Evolutionary conservation across 768 basidiomycete genomes (phyloP), one percentile per base, ranked within the genome.

Genomic region (Floccularia luteovirens): DNA sequence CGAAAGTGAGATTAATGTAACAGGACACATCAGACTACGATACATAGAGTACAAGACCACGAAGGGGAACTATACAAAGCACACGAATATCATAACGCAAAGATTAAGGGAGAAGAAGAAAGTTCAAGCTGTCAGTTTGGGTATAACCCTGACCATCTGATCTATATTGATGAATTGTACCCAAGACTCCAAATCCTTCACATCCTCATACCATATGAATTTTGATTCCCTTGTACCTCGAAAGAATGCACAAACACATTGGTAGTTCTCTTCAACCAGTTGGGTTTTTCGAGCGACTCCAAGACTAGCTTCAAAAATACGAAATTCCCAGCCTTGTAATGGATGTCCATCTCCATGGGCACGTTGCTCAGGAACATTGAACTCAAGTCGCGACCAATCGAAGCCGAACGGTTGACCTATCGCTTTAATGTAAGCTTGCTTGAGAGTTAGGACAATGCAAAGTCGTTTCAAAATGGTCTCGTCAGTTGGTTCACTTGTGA

Each of bases 91-190:
- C n/a, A n/a, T n/a, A n/a, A n/a, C n/a, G n/a, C n/a, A n/a, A n/a
- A n/a, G n/a, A n/a, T n/a, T n/a, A n/a, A 13, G 27, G 23, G 12
- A 36, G 24, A 38, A 10, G 16, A 25, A 33, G 42, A 2, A 14
- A n/a, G 22, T 25, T 52, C 47, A 75, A n/a, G 84, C 83, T 31
- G 70, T 74, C 40, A 88, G 61, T 58, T 87, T 88, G 14, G 79
- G 78, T 13, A 84, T 74, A 44, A 88, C 84, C 50, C 82, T 82
- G 55, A 86, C 67, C 66, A 89, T 75, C 59, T 87, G 80, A 61
- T 88, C 83, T 42, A 88, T 78, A 44, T 79, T 83, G 50, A 89
- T 78, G 49, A 88, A 90, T 60, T 89, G 85, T 11, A 89, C 82
- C 84, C 86, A 88, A 24, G 70, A 74, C 52, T 82, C 82, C 44